Percentiles rank a stretch among this genome's conserved stretches.
phyloP scores from a whole-genome alignment of 2,329 filamentous ascomycete genomes.

The Colletotrichum lindemuthianum region DNA sequence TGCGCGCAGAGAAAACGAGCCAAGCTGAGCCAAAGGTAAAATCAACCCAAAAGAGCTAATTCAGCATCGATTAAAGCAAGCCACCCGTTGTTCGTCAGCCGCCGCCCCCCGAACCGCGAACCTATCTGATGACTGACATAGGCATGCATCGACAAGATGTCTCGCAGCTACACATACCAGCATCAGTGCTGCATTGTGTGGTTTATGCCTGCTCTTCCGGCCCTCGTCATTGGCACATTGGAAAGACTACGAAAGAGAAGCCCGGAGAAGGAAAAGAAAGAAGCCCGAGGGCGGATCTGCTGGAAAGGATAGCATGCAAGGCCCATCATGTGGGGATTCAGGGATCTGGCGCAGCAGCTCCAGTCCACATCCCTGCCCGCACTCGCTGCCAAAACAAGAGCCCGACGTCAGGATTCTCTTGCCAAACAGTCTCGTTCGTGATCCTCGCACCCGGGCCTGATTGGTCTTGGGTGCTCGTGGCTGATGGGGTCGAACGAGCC shows the following conservation, averaged over 20 bases:
- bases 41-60: slow-evolving; percentile 7
- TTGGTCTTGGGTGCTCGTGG: slow-evolving; percentile 38
- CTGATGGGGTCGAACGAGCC: slow-evolving; percentile 37
- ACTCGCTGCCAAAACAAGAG: slow-evolving; percentile 40
- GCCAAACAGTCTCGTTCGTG: slow-evolving; percentile 47
- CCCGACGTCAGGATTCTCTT: slow-evolving; percentile 42
- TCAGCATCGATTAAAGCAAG: slow-evolving; percentile 17
- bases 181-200: slow-evolving; percentile 32
- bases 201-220: slow-evolving; percentile 29
- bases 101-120: slow-evolving; percentile 10
- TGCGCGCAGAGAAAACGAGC: not conserved
- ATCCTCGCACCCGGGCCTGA: slow-evolving; percentile 42
- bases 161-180: slow-evolving; percentile 8
- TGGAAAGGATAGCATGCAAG: slow-evolving; percentile 35
- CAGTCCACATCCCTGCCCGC: slow-evolving; percentile 38
- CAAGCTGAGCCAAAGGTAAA: not conserved
- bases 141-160: slow-evolving; percentile 8
- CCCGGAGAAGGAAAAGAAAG: slow-evolving; percentile 11
- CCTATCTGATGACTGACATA: slow-evolving; percentile 25
- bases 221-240: slow-evolving; percentile 26
- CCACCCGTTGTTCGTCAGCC: slow-evolving; percentile 10
- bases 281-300: slow-evolving; percentile 39
- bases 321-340: slow-evolving; percentile 40
- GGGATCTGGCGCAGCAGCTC: slow-evolving; percentile 39
- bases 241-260: not conserved